Evolutionary conservation across 768 basidiomycete genomes (phyloP).

Genomic region (Kwoniella sp.): DNA sequence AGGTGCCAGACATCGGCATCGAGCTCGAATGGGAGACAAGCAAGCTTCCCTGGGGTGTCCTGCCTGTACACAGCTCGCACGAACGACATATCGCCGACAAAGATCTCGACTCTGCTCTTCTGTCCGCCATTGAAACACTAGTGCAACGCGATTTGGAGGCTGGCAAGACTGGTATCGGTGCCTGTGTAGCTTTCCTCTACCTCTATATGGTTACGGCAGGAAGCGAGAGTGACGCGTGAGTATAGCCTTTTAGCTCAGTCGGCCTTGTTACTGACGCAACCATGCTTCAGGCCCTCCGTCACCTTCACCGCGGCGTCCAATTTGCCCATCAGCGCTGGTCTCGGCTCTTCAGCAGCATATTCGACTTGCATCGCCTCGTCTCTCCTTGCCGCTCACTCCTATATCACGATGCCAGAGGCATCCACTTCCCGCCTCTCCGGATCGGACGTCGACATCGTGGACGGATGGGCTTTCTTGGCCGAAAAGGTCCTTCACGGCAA

Average conservation of each 20-base stretch:
- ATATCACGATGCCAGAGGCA: conserved; percentile 52
- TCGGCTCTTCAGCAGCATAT: conserved; percentile 95
- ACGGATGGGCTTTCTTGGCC: conserved; percentile 86
- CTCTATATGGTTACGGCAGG: conserved; percentile 75
- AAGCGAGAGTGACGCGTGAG: conserved; percentile 59
- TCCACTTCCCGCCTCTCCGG: conserved; percentile 59
- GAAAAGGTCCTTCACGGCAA: conserved; percentile 97
- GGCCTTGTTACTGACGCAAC: background rate
- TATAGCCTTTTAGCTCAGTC: background rate
- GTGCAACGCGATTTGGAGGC: conserved; percentile 32
- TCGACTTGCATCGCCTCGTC: conserved; percentile 80
- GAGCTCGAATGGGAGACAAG: conserved; percentile 75
- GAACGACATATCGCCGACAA: conserved; percentile 54
- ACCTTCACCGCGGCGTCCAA: conserved; percentile 79
- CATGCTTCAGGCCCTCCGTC: conserved; percentile 52
- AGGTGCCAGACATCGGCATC: conserved; percentile 68
- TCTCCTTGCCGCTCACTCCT: conserved; percentile 69
- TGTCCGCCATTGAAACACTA: conserved; percentile 63
- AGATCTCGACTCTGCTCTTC: conserved; percentile 65
- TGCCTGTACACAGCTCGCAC: conserved; percentile 53
- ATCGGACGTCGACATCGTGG: conserved; percentile 69
- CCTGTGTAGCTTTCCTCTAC: conserved; percentile 78
- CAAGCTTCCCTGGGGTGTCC: conserved; percentile 39
- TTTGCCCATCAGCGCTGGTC: conserved; percentile 88
- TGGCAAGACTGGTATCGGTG: conserved; percentile 52